phyloP scores from a whole-genome alignment of 2,329 filamentous ascomycete genomes.

The Paracamarosporium sp. region DNA sequence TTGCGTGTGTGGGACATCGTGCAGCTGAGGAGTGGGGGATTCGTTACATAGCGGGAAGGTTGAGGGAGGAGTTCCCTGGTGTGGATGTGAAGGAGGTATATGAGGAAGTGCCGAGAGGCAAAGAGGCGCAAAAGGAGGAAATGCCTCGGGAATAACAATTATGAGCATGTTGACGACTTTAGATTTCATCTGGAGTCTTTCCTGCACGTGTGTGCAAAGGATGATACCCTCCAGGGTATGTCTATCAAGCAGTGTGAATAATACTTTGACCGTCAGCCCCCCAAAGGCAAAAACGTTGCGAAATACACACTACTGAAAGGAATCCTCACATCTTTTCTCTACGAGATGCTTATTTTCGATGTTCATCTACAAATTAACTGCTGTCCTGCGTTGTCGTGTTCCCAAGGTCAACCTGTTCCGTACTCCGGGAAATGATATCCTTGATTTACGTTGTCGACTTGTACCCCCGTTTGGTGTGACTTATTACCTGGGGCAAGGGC shows the following conservation, averaged over 20 bases:
- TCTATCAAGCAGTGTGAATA: no score
- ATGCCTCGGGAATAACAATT: background rate
- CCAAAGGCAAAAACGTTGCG: no score
- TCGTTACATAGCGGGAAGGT: slow-evolving; percentile 33
- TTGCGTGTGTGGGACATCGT: slow-evolving; percentile 48
- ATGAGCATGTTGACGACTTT: background rate
- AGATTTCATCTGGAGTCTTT: background rate
- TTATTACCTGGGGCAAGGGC: no score
- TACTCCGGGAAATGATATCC: background rate
- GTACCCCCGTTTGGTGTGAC: no score
- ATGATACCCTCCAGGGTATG: no score
- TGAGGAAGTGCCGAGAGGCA: slow-evolving; percentile 30
- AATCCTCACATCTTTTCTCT: no score
- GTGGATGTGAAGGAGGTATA: slow-evolving; percentile 42
- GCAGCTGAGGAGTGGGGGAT: slow-evolving; percentile 51
- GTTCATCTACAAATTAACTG: background rate
- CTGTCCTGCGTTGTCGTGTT: background rate
- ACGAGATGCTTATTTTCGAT: no score
- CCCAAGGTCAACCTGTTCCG: background rate
- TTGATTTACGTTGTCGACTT: background rate
- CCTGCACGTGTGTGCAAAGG: no score
- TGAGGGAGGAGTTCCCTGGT: slow-evolving; percentile 38
- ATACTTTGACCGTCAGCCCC: no score
- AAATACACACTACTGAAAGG: no score
- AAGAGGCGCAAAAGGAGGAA: background rate